Evolutionary conservation across 352 stramenopile genomes (phyloP).

Genomic region (Phytophthora multivora): DNA sequence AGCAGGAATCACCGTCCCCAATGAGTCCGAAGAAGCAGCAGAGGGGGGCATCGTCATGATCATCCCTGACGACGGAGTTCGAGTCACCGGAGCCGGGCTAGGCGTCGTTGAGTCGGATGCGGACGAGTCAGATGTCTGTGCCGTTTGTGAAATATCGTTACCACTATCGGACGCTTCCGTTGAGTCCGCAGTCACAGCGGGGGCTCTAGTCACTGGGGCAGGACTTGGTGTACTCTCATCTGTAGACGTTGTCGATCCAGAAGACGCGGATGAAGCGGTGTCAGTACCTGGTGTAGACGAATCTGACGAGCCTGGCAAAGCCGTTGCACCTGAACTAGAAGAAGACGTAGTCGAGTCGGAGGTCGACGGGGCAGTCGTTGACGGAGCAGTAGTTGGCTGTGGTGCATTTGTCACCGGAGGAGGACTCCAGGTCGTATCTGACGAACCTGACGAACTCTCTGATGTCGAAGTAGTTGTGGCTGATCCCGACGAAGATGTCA

Average conservation of each 20-base stretch:
- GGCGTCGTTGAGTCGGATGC: conserved; percentile 12
- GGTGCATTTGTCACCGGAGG: conserved; percentile 31
- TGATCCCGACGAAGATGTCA: conserved; percentile 20
- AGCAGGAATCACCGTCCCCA: conserved; percentile 40
- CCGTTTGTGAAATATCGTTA: conserved; percentile 21
- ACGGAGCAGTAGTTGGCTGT: conserved; percentile 14
- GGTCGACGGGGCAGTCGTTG: conserved; percentile 8
- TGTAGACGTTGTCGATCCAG: conserved; percentile 6
- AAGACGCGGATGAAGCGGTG: neutral
- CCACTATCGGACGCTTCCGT: conserved; percentile 12
- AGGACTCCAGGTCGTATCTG: conserved; percentile 24
- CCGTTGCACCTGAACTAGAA: conserved; percentile 13
- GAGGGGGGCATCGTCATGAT: conserved; percentile 25
- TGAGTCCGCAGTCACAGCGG: conserved; percentile 6
- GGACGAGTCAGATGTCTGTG: conserved; percentile 13
- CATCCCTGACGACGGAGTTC: conserved; percentile 6
- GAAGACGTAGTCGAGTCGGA: conserved; percentile 10
- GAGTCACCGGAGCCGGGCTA: conserved; percentile 28
- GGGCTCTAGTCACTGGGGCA: conserved; percentile 37
- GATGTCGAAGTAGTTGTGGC: conserved; percentile 9
- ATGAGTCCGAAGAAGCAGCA: conserved; percentile 20
- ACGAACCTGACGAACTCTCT: conserved; percentile 14
- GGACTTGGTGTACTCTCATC: conserved; percentile 34
- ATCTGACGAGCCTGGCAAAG: conserved; percentile 19
- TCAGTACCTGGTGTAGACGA: conserved; percentile 9